Base-by-base conservation (phyloP, 306 rosid genomes). In the Citrullus colocynthis region DNA sequence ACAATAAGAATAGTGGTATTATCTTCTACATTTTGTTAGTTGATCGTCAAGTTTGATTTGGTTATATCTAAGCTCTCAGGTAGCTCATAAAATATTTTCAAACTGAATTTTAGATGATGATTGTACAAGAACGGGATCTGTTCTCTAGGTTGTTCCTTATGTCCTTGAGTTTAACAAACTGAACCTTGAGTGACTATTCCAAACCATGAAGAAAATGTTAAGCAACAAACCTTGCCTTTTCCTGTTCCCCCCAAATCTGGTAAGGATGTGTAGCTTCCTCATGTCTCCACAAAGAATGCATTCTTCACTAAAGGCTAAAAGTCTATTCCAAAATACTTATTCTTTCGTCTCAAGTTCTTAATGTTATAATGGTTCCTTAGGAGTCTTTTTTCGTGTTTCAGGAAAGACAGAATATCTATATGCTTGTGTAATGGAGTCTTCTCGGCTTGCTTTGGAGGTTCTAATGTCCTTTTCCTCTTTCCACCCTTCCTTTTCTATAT, bases 351-450 rank as follows among this genome's bases (percentile, higher is more conserved):
- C 30, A 21, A 44, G 76, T 70, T 70, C 51, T 11, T 70, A 12
- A 44, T 70, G 58, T 73, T 44, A 51, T 74, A 52, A 78, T 49
- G 34, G 54, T 67, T 51, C 34, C 54, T 84, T 52, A 84, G 37
- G 79, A 41, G 49, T 60, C 37, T 81, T 85, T 91, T 75, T 73
- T 54, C 81, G 37, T 77, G 13, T 83, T 90, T 83, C 91, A 90
- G 97, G 98, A 75, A 94, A 94, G 88, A 90, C 96, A 70, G 96
- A 94, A 82, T 90, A 94, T 87, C 81, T 94, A 61, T 94, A 90
- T 85, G 97, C 91, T 80, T 81, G 76, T 24, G 82, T 90, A 79
- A 84, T 60, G 84, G 97, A 92, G 86, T 81, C 97, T 56, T 84
- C 95, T 57, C 89, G 96, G 80, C 85, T 81, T 80, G 84, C 97